Conservation (phyloP, 179 eudicot genomes). For the Spinacia oleracea region DNA sequence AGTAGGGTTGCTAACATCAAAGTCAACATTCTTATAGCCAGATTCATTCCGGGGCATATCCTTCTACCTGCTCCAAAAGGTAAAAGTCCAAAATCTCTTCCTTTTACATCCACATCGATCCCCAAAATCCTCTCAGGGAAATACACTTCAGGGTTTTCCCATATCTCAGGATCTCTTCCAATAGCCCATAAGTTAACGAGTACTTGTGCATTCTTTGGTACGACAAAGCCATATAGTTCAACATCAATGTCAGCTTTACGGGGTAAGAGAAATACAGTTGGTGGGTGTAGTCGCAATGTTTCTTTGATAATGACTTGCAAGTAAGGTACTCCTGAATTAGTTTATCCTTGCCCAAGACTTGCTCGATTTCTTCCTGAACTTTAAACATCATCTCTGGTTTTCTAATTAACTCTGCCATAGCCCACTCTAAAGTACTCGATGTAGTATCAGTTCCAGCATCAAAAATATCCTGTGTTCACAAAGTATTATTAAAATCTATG, state of each 20-base stretch:
- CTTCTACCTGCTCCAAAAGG: neutral
- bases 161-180: constrained; percentile 26
- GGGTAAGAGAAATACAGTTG: constrained; percentile 35
- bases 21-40: too few relatives aligned
- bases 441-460: neutral
- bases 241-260: constrained; percentile 32
- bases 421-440: constrained; percentile 37
- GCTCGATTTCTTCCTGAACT: constrained; percentile 29
- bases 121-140: constrained; percentile 26
- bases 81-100: constrained; percentile 30
- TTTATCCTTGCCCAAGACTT: neutral
- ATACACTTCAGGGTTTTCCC: constrained; percentile 25
- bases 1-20: constrained; percentile 25
- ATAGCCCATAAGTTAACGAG: constrained; percentile 37
- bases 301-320: too few relatives aligned
- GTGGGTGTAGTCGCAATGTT: too few relatives aligned
- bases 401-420: constrained; percentile 27
- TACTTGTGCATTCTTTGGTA: constrained; percentile 32
- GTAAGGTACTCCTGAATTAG: constrained; percentile 34
- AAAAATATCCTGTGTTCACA: constrained; percentile 26
- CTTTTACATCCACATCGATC: constrained; percentile 23
- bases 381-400: constrained; percentile 24
- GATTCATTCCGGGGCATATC: too few relatives aligned
- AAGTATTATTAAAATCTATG: neutral
- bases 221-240: neutral